These are phyloP conservation scores for Aspergillus sp. DNA, from an alignment of 2,329 filamentous ascomycete genomes.

Conservation along the genomic window DNA sequence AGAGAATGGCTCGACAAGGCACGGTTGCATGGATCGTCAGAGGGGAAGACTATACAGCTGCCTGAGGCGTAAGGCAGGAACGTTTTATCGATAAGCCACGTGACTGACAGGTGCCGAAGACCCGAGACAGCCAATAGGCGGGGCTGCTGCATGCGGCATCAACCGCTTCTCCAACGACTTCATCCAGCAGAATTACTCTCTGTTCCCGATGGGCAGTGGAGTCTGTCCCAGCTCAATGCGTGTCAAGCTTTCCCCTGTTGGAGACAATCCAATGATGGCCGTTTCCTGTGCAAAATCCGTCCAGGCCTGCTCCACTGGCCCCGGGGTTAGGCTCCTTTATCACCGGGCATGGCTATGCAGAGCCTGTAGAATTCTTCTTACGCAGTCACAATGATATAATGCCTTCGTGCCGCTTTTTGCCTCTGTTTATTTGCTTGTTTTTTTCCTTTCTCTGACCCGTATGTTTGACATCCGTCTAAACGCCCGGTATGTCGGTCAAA, in stretches of 20 bases:
- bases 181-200: neutral
- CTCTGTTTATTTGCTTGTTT: neutral
- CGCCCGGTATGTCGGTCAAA: neutral
- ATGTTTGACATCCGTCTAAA: neutral
- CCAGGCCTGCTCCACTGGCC: neutral
- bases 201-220: neutral
- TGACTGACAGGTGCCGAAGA: constrained; percentile 3
- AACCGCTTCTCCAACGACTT: neutral
- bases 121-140: neutral
- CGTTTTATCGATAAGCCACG: constrained; percentile 1
- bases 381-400: constrained; percentile 3
- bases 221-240: neutral
- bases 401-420: neutral
- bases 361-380: no score
- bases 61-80: neutral
- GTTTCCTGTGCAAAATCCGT: neutral
- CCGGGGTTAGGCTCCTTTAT: constrained; percentile 1
- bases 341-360: neutral
- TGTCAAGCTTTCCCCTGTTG: constrained; percentile 6
- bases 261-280: constrained; percentile 1
- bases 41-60: neutral
- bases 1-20: neutral
- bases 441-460: neutral
- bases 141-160: neutral
- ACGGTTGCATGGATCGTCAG: neutral